Evolutionary conservation across 2,329 filamentous ascomycete species (phyloP).

Genomic region (Botryotinia calthae): DNA sequence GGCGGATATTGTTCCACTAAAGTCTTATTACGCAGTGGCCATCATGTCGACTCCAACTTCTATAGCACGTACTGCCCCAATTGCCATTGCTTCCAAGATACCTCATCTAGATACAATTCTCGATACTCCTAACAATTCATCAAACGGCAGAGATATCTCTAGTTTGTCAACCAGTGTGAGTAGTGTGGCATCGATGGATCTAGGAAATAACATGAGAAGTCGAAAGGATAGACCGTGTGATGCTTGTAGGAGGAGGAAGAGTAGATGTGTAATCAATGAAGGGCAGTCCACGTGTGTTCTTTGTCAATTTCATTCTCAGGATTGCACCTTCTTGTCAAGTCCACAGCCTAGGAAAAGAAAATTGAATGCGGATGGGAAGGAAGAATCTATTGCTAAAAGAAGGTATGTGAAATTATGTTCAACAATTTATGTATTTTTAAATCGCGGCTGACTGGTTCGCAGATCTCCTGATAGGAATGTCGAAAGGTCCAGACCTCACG

Average conservation of each 20-base stretch:
- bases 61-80: slow-evolving; percentile 60
- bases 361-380: slow-evolving; percentile 56
- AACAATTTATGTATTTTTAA: neutral
- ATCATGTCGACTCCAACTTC: slow-evolving; percentile 47
- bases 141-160: slow-evolving; percentile 31
- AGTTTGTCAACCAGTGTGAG: slow-evolving; percentile 52
- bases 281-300: slow-evolving; percentile 69
- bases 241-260: slow-evolving; percentile 70
- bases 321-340: slow-evolving; percentile 76
- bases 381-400: slow-evolving; percentile 63
- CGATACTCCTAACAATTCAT: slow-evolving; percentile 27
- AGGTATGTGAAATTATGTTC: slow-evolving; percentile 50
- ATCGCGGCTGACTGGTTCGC: slow-evolving; percentile 26
- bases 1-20: slow-evolving; percentile 18
- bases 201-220: slow-evolving; percentile 44
- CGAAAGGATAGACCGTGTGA: slow-evolving; percentile 61
- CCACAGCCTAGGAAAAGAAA: slow-evolving; percentile 79
- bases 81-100: slow-evolving; percentile 63
- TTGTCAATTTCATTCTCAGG: slow-evolving; percentile 74
- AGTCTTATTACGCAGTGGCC: slow-evolving; percentile 31
- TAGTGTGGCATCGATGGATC: slow-evolving; percentile 53
- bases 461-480: slow-evolving; percentile 58
- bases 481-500: slow-evolving; percentile 53
- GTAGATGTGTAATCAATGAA: slow-evolving; percentile 76
- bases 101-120: slow-evolving; percentile 39